Evolutionary conservation across 306 rosid genomes (phyloP), one percentile per base, ranked within the genome.

Genomic region (Cucumis hystrix): DNA sequence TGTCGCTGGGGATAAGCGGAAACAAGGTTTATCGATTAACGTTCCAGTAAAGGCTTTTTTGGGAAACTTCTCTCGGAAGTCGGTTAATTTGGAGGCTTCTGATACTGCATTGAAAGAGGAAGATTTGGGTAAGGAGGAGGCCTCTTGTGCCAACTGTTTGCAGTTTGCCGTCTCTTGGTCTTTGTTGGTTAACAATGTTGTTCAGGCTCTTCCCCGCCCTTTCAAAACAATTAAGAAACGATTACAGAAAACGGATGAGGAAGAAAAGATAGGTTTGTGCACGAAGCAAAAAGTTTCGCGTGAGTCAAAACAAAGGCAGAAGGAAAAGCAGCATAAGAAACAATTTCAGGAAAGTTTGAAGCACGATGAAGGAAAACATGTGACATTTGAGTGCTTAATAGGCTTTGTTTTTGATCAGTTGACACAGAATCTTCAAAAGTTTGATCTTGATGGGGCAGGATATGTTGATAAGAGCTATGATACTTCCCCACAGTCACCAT

Each of bases 171-270:
- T 88, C 60, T 77, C 89, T 75, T 92, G 96, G 98, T 89, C 97
- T 54, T 79, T 92, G 84, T 60, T 92, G 76, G 86, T 91, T 80
- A 89, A 81, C 79, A 88, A 86, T 41, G 87, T 91, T 52, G 83
- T 92, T 70, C 99, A 89, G 89, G 87, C 94, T 68, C 75, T 96
- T 87, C 97, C 98, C 3, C 82, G 83, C 74, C 96, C 97, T 10
- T 96, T 91, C 81, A 96, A 87, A 80, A 68, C 89, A 35, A 90
- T 87, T 41, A 96, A 83, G 83, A 96, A 89, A 83, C 83, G 86
- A 80, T 75, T 86, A 58, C 93, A 87, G 85, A 91, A 91, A 80
- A 78, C 79, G 80, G 80, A 78, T 41, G 88, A 86, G 64, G 97
- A 88, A 47, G 92, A 81, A 40, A 83, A 82, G 57, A 18, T 45